phyloP scores from a whole-genome alignment of 2,329 filamentous ascomycete species.

The Aspergillus pseudoglaucus region DNA sequence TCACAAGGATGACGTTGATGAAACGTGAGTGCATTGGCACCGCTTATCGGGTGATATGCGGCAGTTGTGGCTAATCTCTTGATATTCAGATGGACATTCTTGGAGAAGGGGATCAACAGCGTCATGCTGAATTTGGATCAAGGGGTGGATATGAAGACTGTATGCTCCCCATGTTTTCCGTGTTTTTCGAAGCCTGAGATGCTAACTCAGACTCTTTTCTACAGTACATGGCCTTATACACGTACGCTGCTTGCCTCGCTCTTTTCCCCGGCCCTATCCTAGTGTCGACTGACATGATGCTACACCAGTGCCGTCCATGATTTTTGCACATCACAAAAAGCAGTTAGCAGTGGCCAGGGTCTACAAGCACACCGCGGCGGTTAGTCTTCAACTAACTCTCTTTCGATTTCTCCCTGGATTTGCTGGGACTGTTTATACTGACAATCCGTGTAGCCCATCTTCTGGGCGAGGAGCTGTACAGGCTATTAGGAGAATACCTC shows the following conservation, averaged over 20 bases:
- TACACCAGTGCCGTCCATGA: slow-evolving; percentile 76
- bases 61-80: slow-evolving; percentile 11
- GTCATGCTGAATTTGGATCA: slow-evolving; percentile 91
- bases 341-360: slow-evolving; percentile 55
- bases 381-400: slow-evolving; percentile 29
- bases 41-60: background rate
- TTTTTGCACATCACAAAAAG: slow-evolving; percentile 98
- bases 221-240: slow-evolving; percentile 91
- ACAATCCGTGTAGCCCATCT: slow-evolving; percentile 64
- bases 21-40: slow-evolving; percentile 49
- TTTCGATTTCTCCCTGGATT: background rate
- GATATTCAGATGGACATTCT: slow-evolving; percentile 69
- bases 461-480: slow-evolving; percentile 91
- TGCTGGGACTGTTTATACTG: slow-evolving; percentile 5
- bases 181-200: background rate
- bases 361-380: slow-evolving; percentile 64
- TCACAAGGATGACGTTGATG: slow-evolving; percentile 53
- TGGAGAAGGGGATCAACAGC: slow-evolving; percentile 79
- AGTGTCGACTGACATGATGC: slow-evolving; percentile 6
- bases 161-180: slow-evolving; percentile 35
- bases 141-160: slow-evolving; percentile 87
- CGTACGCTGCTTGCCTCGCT: slow-evolving; percentile 43
- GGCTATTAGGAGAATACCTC: slow-evolving; percentile 81
- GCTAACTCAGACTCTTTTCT: background rate
- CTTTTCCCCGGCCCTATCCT: slow-evolving; percentile 19